Evolutionary conservation across 305 asterid species (phyloP).

Genomic region (Plantago coronopus): DNA sequence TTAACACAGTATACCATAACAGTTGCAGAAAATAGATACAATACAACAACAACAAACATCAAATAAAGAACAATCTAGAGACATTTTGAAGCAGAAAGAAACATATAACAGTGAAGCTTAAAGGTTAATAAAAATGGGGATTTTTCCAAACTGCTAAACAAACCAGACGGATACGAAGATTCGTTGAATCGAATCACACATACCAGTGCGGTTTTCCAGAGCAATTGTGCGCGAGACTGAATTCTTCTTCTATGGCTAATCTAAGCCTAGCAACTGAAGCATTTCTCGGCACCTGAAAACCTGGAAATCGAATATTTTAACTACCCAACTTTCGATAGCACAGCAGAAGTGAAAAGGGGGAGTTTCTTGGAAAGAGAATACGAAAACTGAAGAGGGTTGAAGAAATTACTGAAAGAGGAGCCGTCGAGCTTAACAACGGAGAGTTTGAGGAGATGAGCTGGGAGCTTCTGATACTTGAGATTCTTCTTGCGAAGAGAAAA

Average conservation of each 20-base stretch:
- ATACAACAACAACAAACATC: background rate
- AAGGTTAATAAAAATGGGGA: too few relatives aligned
- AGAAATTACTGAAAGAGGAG: conserved; percentile 45
- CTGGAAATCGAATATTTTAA: conserved; percentile 28
- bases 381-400: background rate
- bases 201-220: conserved; percentile 50
- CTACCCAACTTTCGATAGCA: background rate
- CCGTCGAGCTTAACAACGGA: conserved; percentile 65
- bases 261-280: conserved; percentile 50
- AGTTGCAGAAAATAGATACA: background rate
- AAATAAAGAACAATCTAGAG: background rate
- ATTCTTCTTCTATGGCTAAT: conserved; percentile 49
- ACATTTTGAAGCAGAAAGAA: background rate
- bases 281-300: conserved; percentile 45
- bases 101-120: background rate
- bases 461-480: conserved; percentile 44
- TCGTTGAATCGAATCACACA: background rate
- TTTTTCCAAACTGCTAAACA: too few relatives aligned
- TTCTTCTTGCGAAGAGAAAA: conserved; percentile 29
- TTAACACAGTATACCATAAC: too few relatives aligned
- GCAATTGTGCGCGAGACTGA: conserved; percentile 24
- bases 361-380: background rate
- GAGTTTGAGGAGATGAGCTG: conserved; percentile 43
- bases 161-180: background rate
- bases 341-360: background rate